Percentiles rank a stretch among this genome's conserved stretches.
These are phyloP conservation scores for Colletotrichum sidae DNA, from an alignment of 2,329 filamentous ascomycete genomes.

Conservation along the genomic window DNA sequence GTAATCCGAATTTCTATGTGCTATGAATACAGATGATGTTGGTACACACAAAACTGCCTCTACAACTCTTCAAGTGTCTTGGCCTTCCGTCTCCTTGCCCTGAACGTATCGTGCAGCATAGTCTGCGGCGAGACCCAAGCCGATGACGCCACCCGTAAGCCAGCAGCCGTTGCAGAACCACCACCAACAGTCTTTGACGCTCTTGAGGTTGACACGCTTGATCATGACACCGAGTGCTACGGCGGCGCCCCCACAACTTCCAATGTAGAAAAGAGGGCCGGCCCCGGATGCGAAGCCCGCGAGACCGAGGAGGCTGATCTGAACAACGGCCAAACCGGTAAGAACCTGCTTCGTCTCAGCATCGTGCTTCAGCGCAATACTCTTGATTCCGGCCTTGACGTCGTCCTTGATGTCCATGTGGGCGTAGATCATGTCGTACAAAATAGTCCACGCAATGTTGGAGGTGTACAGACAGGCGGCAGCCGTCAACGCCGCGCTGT, in stretches of 20 bases:
- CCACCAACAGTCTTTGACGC: conserved; percentile 78
- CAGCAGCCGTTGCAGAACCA: conserved; percentile 80
- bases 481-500: conserved; percentile 71
- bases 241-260: conserved; percentile 74
- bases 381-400: conserved; percentile 87
- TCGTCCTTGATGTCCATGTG: conserved; percentile 93
- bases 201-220: conserved; percentile 72
- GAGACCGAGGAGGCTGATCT: conserved; percentile 76
- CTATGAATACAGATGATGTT: conserved; percentile 38
- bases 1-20: conserved; percentile 31
- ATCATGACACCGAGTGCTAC: conserved; percentile 75
- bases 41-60: conserved; percentile 12
- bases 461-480: conserved; percentile 79
- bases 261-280: conserved; percentile 75
- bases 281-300: conserved; percentile 77
- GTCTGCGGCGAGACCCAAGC: conserved; percentile 68
- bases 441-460: conserved; percentile 86
- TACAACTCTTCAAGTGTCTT: conserved; percentile 5
- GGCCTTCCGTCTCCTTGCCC: conserved; percentile 41
- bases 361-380: conserved; percentile 84
- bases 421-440: conserved; percentile 95
- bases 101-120: conserved; percentile 65
- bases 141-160: conserved; percentile 74
- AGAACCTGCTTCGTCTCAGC: conserved; percentile 82
- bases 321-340: conserved; percentile 74